Percentiles rank a stretch among this genome's conserved stretches.
phyloP scores from a whole-genome alignment of 352 stramenopile genomes.

The Globisporangium mamillatum region DNA sequence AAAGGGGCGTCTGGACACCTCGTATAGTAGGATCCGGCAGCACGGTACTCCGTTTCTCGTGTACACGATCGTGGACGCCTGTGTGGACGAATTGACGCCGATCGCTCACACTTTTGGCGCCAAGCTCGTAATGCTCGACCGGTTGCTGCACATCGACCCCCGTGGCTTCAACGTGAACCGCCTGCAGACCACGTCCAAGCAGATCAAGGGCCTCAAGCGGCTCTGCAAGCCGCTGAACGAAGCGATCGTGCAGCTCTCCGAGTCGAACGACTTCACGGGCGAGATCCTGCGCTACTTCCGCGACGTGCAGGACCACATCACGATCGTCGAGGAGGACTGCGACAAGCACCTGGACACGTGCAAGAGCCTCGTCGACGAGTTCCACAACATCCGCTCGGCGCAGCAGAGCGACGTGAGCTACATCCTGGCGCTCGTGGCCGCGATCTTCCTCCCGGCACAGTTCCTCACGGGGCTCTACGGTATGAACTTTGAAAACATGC shows the following conservation, averaged over 20 bases:
- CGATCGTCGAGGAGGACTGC: slow-evolving; percentile 76
- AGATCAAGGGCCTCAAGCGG: slow-evolving; percentile 72
- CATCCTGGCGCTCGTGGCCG: slow-evolving; percentile 76
- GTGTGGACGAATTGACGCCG: slow-evolving; percentile 76
- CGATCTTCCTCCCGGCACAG: slow-evolving; percentile 79
- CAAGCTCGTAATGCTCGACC: slow-evolving; percentile 71
- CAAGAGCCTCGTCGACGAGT: slow-evolving; percentile 61
- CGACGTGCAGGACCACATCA: slow-evolving; percentile 84
- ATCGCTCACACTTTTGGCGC: slow-evolving; percentile 73
- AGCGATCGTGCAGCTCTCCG: slow-evolving; percentile 63
- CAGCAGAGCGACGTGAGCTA: slow-evolving; percentile 80
- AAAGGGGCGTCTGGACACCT: slow-evolving; percentile 64
- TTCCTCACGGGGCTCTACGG: slow-evolving; percentile 88
- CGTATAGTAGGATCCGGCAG: slow-evolving; percentile 83
- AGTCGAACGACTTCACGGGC: slow-evolving; percentile 67
- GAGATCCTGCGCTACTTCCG: slow-evolving; percentile 79
- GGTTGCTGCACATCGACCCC: slow-evolving; percentile 51
- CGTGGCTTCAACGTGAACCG: slow-evolving; percentile 58
- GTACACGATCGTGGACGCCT: slow-evolving; percentile 80
- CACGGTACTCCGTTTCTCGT: slow-evolving; percentile 67
- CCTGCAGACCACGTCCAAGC: slow-evolving; percentile 55
- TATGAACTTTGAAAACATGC: slow-evolving; percentile 90
- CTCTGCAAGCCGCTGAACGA: slow-evolving; percentile 75
- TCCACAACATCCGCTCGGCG: slow-evolving; percentile 56
- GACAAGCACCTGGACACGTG: slow-evolving; percentile 76